Evolutionary conservation across 371 early-diverging fungal genomes (phyloP).

Genomic region (Mucor plumbeus): DNA sequence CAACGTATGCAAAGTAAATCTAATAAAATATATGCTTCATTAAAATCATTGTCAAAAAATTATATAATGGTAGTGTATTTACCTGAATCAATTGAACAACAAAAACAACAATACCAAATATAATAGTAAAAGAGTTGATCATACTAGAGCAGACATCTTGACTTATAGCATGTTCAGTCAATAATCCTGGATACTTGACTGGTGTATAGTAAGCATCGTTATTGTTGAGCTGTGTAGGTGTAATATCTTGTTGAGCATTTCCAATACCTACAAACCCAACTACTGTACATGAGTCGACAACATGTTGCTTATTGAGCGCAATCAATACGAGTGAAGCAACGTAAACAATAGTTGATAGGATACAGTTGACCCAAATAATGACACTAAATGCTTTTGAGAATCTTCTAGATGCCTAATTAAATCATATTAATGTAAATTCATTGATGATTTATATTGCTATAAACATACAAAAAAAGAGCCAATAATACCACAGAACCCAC

Average conservation of each 20-base stretch:
- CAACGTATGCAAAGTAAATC: constrained; percentile 57
- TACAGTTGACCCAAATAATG: constrained; percentile 29
- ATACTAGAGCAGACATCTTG: constrained; percentile 12
- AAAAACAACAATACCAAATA: constrained; percentile 25
- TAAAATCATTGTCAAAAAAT: background rate
- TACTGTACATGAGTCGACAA: constrained; percentile 28
- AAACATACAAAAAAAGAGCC: constrained; percentile 30
- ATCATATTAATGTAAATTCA: background rate
- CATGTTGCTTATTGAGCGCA: constrained; percentile 13
- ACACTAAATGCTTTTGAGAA: constrained; percentile 36
- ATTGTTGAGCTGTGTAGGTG: constrained; percentile 12
- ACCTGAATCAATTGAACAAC: constrained; percentile 32
- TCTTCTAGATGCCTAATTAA: constrained; percentile 24
- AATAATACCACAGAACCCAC: constrained; percentile 33
- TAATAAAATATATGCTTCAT: constrained; percentile 7
- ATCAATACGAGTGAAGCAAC: constrained; percentile 27
- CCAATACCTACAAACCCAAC: constrained; percentile 31
- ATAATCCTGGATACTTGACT: constrained; percentile 32
- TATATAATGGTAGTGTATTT: constrained; percentile 2
- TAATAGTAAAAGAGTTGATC: constrained; percentile 19
- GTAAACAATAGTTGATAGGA: constrained; percentile 26
- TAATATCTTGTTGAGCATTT: constrained; percentile 27
- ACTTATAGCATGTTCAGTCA: constrained; percentile 29
- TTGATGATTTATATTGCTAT: background rate
- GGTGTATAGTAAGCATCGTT: constrained; percentile 25